A percentile compares a stretch with the other conserved stretches of the same genome.
Conservation (phyloP, 2,329 filamentous ascomycete species). For the Aspergillus uvarum region DNA sequence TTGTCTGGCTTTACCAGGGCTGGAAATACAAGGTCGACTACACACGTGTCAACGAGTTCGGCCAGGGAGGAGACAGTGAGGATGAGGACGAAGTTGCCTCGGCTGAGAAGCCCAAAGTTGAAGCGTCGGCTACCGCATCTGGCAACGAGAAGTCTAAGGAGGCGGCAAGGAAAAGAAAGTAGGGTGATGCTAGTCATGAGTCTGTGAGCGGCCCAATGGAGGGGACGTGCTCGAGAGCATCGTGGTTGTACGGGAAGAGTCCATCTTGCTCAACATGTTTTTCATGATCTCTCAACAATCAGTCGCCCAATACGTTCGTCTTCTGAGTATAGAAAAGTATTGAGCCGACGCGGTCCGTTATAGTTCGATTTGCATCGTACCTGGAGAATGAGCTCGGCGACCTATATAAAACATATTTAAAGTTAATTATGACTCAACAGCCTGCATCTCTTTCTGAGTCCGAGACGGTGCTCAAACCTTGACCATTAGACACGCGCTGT, state of each 20-base stretch:
- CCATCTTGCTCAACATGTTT: neutral
- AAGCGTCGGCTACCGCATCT: slow-evolving; percentile 25
- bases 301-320: neutral
- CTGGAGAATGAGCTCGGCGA: too few relatives aligned
- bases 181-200: slow-evolving; percentile 2
- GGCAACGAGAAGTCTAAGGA: slow-evolving; percentile 28
- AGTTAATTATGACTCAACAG: too few relatives aligned
- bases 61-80: slow-evolving; percentile 93
- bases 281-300: neutral
- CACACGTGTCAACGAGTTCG: slow-evolving; percentile 92
- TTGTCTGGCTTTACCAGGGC: slow-evolving; percentile 92
- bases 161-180: slow-evolving; percentile 38
- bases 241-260: neutral
- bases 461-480: too few relatives aligned
- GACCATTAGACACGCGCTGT: too few relatives aligned
- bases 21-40: slow-evolving; percentile 93
- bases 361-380: too few relatives aligned
- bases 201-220: neutral
- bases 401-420: too few relatives aligned
- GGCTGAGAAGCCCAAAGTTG: slow-evolving; percentile 8
- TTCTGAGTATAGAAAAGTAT: too few relatives aligned
- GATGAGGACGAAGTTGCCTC: slow-evolving; percentile 50
- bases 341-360: too few relatives aligned
- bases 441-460: too few relatives aligned
- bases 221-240: neutral